Evolutionary conservation across 1,139 yeast genomes (phyloP), one percentile per base, ranked within the genome.

Genomic region (Arxiozyma bovina): DNA sequence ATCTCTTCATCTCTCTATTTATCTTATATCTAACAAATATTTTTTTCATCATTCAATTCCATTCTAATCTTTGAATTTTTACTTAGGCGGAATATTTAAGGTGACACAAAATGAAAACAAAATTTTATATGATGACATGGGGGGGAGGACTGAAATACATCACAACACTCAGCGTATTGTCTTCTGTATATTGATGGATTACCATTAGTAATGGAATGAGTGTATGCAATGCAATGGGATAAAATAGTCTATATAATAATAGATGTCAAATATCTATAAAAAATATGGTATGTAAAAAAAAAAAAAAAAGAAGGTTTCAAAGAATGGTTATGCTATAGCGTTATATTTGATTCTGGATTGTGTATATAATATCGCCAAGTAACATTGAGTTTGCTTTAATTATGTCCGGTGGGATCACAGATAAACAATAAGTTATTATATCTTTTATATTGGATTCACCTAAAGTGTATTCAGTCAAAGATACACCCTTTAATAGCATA

Each of bases 401-500:
- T 7, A 41, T 21, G 1, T 60, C 55, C 1, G 42, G 45, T 1
- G 68, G 67, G 12, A 64, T 40, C 1, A 62, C 62, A n/a, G 58
- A 59, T 12, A 64, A 27, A 48, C 68, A 64, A 30, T 60, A 58
- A 18, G 42, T 42, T 12, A 66, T 34, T 61, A 66, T 65, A 27
- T 64, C 63, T 47, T 52, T 53, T 6, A 65, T 23, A 3, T 52
- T 57, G 6, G 52, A 50, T 34, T 66, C 70, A 3, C 63, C 51
- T 12, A 64, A 45, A 38, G 57, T 50, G 18, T 57, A 50, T 42
- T 61, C 69, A 4, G 68, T 56, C 8, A 59, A 54, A 1, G 52
- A 17, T 6, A 66, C 57, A 12, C 69, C 70, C 53, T 63, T 64
- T 21, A 66, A 51, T 2, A 64, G 42, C 60, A 64, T 61, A n/a